Evolutionary conservation across 202 grass and related monocot genomes (phyloP).

Genomic region (Eragrostis tef): DNA sequence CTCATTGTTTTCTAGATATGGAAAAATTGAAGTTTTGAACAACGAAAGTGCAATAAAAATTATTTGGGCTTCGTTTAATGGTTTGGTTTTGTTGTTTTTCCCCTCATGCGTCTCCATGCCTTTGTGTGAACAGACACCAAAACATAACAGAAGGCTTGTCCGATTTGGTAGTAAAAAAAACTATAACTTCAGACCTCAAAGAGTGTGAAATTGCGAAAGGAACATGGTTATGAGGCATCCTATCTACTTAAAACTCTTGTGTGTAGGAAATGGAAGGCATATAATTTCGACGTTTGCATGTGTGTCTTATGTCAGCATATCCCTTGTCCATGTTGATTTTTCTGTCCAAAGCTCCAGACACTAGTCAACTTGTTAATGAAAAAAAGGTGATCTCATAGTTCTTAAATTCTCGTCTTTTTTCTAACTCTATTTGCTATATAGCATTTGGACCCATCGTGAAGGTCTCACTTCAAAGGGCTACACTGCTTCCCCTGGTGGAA

Average conservation of each 20-base stretch:
- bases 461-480: conserved; percentile 23
- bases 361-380: conserved; percentile 10
- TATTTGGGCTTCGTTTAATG: not conserved
- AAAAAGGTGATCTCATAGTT: not conserved
- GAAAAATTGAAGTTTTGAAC: not conserved
- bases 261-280: conserved; percentile 15
- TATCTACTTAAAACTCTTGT: not conserved
- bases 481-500: conserved; percentile 14
- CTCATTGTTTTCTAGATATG: not conserved
- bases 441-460: not conserved
- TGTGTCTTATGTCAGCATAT: conserved; percentile 12
- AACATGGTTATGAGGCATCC: not conserved
- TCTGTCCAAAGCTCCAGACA: not conserved
- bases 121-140: not conserved
- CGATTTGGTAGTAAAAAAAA: not conserved
- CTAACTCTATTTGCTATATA: conserved; percentile 33
- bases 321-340: not conserved
- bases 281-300: not conserved
- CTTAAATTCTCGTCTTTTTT: conserved; percentile 42
- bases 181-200: not conserved
- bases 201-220: conserved; percentile 7
- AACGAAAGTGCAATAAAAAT: not conserved
- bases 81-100: not conserved
- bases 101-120: not conserved
- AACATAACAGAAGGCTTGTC: not conserved